A percentile compares a stretch with the other conserved stretches of the same genome.
Conservation (phyloP, 2,329 filamentous ascomycete species). For the Penicillium sp. region DNA sequence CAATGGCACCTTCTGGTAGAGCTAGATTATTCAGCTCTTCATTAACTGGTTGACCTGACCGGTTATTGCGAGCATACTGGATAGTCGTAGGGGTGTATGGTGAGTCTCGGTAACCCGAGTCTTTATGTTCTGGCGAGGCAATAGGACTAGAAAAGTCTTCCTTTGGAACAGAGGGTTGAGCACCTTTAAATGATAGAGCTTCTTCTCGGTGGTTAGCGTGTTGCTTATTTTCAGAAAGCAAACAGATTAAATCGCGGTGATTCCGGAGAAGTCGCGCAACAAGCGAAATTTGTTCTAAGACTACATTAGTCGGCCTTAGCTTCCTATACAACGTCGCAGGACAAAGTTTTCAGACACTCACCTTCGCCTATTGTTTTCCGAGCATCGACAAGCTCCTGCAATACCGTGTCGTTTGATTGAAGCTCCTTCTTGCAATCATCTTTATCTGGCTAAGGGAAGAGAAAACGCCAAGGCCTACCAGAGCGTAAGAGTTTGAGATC, state of each 20-base stretch:
- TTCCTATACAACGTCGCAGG: not conserved
- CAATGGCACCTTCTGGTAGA: not conserved
- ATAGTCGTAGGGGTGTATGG: too few species aligned
- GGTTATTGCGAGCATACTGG: not conserved
- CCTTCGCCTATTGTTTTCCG: not conserved
- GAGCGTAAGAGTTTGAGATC: conserved; percentile 5
- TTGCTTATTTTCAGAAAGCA: too few species aligned
- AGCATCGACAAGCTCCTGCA: conserved; percentile 3
- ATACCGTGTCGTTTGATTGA: conserved; percentile 1
- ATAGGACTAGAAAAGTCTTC: too few species aligned
- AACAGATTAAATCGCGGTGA: too few species aligned
- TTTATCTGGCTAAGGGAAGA: too few species aligned
- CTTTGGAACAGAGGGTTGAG: too few species aligned
- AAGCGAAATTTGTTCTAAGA: not conserved
- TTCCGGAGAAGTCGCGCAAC: too few species aligned
- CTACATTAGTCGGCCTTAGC: conserved; percentile 2
- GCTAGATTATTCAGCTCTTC: not conserved
- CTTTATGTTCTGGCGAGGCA: too few species aligned
- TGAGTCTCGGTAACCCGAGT: too few species aligned
- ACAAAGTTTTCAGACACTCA: not conserved
- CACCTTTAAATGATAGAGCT: too few species aligned
- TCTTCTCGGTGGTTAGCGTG: too few species aligned
- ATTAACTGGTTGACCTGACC: not conserved
- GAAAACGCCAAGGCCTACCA: not conserved
- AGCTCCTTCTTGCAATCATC: conserved; percentile 5